Percentiles rank a stretch among this genome's conserved stretches.
These are phyloP conservation scores for Arthonia radiata DNA, from an alignment of 495 filamentous ascomycete genomes.

Conservation along the genomic window DNA sequence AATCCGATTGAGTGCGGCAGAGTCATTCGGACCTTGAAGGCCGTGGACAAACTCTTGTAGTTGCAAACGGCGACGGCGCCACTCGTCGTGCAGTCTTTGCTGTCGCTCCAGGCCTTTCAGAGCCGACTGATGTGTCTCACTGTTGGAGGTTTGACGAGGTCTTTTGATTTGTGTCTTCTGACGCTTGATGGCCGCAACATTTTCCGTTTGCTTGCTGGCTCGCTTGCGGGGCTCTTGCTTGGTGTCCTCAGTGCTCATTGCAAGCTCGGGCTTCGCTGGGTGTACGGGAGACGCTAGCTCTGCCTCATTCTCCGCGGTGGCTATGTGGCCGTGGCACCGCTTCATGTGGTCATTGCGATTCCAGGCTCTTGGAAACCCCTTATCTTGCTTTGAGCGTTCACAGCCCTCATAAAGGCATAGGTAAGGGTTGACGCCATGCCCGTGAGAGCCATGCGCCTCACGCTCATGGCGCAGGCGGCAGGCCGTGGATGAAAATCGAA, in stretches of 20 bases:
- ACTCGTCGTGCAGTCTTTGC: conserved; percentile 3
- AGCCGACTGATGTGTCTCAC: too few species aligned
- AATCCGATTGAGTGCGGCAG: too few species aligned
- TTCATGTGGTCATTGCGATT: conserved; percentile 90
- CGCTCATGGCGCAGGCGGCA: conserved; percentile 87
- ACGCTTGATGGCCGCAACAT: conserved; percentile 4
- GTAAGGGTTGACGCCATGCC: conserved; percentile 74
- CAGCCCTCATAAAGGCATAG: conserved; percentile 66
- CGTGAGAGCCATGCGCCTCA: conserved; percentile 84
- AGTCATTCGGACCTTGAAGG: conserved; percentile 7
- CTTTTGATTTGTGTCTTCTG: conserved; percentile 4
- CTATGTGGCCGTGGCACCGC: conserved; percentile 72
- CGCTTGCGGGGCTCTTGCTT: conserved; percentile 9
- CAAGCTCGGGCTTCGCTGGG: neutral
- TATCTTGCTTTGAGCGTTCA: conserved; percentile 49
- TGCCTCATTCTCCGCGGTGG: conserved; percentile 6
- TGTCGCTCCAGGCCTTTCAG: conserved; percentile 2
- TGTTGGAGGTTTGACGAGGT: neutral
- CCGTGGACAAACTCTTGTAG: conserved; percentile 3
- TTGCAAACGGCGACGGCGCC: conserved; percentile 3
- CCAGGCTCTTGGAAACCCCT: conserved; percentile 82
- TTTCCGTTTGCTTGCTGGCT: too few species aligned
- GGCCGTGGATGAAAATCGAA: conserved; percentile 74
- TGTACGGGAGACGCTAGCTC: conserved; percentile 1
- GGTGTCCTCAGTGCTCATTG: conserved; percentile 1